Percentiles rank a stretch among this genome's conserved stretches.
phyloP scores from a whole-genome alignment of 2,329 filamentous ascomycete species.

The Claviceps humidiphila region DNA sequence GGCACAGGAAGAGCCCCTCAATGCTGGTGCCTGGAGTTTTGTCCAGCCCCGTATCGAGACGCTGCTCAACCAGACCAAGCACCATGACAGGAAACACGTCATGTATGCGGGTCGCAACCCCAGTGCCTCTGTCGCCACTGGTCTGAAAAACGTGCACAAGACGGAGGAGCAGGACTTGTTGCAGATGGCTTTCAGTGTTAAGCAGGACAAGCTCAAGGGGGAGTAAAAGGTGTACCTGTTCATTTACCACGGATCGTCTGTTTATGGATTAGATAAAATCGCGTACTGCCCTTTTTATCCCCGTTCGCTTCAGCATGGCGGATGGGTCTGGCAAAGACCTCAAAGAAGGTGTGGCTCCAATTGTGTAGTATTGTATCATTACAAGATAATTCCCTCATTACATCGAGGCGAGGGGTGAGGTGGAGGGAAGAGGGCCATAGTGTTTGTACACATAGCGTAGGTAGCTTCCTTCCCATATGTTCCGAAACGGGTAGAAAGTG shows the following conservation, averaged over 20 bases:
- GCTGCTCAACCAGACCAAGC: conserved; percentile 78
- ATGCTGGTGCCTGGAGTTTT: conserved; percentile 93
- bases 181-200: conserved; percentile 49
- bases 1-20: conserved; percentile 94
- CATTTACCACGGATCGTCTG: background rate
- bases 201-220: conserved; percentile 57
- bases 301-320: background rate
- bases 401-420: background rate
- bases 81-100: conserved; percentile 89
- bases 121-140: conserved; percentile 86
- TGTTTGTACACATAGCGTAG: conserved; percentile 5
- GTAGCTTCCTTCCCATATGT: conserved; percentile 2
- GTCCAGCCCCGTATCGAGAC: conserved; percentile 97
- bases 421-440: background rate
- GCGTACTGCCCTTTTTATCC: background rate
- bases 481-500: background rate
- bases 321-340: background rate
- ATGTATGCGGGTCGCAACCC: conserved; percentile 94
- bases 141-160: conserved; percentile 73
- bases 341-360: background rate
- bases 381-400: background rate
- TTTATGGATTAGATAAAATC: background rate
- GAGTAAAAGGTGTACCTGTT: conserved; percentile 27
- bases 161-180: conserved; percentile 88
- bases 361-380: conserved; percentile 9